A percentile compares a stretch with the other conserved stretches of the same genome.
Conservation (phyloP, 2,329 filamentous ascomycete genomes). For the Ophiocordyceps robertsii region DNA sequence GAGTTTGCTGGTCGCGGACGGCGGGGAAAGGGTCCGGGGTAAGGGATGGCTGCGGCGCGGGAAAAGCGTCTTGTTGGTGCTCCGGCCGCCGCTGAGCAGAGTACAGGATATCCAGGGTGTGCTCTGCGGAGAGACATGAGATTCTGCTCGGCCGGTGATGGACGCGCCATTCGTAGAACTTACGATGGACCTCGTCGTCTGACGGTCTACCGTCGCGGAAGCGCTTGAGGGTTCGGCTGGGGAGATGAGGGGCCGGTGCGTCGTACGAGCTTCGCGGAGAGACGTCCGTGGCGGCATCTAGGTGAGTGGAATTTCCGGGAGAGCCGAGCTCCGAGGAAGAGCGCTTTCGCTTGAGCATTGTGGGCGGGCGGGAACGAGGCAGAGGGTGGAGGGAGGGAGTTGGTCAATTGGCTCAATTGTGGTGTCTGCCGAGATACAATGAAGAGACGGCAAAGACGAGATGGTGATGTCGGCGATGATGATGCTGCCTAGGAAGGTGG, state of each 20-base stretch:
- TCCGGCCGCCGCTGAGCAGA: conserved; percentile 31
- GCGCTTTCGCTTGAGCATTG: conserved; percentile 51
- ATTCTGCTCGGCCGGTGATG: conserved; percentile 5
- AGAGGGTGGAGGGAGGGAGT: neutral
- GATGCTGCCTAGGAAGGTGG: too few relatives aligned
- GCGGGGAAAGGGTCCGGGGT: neutral
- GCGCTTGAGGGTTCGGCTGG: conserved; percentile 47
- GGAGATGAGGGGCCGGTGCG: conserved; percentile 26
- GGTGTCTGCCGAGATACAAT: too few relatives aligned
- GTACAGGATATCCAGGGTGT: conserved; percentile 44
- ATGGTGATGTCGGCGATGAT: too few relatives aligned
- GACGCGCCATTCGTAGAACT: conserved; percentile 15
- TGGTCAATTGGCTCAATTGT: neutral
- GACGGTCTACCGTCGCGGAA: conserved; percentile 45
- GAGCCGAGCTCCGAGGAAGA: conserved; percentile 43
- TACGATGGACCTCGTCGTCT: conserved; percentile 40
- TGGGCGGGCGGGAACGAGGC: conserved; percentile 10
- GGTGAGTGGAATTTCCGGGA: conserved; percentile 13
- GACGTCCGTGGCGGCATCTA: conserved; percentile 18
- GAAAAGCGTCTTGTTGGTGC: conserved; percentile 4
- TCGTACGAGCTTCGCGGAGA: conserved; percentile 12
- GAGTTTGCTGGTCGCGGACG: conserved; percentile 18
- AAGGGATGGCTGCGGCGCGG: neutral
- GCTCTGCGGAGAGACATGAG: conserved; percentile 25
- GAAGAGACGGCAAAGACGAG: too few relatives aligned